Evolutionary conservation across 306 rosid genomes (phyloP).

Genomic region (Cucurbita ficifolia): DNA sequence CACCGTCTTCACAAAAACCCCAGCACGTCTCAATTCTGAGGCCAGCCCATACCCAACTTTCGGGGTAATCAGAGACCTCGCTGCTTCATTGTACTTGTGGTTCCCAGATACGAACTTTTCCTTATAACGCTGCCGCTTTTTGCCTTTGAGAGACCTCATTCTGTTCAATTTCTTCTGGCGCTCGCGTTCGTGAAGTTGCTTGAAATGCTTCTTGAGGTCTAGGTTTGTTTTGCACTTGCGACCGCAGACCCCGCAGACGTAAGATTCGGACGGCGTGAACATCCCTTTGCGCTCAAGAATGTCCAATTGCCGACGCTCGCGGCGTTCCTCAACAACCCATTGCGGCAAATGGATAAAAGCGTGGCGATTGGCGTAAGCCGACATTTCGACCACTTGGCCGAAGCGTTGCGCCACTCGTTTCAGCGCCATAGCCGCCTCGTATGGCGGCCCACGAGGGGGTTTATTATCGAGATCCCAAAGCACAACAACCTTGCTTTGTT

Average conservation of each 20-base stretch:
- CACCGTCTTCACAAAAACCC: constrained; percentile 74
- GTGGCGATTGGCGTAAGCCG: constrained; percentile 85
- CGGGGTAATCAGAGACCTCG: constrained; percentile 34
- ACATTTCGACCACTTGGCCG: constrained; percentile 51
- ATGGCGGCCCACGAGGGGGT: constrained; percentile 81
- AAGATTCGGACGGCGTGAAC: constrained; percentile 31
- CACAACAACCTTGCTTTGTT: constrained; percentile 46
- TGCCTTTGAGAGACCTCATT: constrained; percentile 40
- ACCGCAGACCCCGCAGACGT: constrained; percentile 55
- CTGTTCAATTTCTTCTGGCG: constrained; percentile 51
- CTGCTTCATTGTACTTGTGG: constrained; percentile 49
- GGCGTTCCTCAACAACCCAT: constrained; percentile 50
- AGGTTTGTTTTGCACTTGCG: constrained; percentile 41
- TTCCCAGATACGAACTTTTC: constrained; percentile 41
- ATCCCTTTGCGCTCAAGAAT: constrained; percentile 53
- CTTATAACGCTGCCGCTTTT: constrained; percentile 50
- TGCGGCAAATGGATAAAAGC: constrained; percentile 62
- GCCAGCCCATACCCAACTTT: constrained; percentile 73
- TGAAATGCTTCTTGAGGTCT: constrained; percentile 61
- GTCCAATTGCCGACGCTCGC: constrained; percentile 38
- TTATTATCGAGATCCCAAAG: constrained; percentile 96
- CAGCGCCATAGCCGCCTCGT: constrained; percentile 59
- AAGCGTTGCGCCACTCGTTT: constrained; percentile 35
- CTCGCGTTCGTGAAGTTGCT: constrained; percentile 58
- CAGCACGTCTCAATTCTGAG: constrained; percentile 64